Percentiles rank a stretch among this genome's conserved stretches.
Conservation (phyloP, 2,329 filamentous ascomycete species). For the Aspergillus sp. region DNA sequence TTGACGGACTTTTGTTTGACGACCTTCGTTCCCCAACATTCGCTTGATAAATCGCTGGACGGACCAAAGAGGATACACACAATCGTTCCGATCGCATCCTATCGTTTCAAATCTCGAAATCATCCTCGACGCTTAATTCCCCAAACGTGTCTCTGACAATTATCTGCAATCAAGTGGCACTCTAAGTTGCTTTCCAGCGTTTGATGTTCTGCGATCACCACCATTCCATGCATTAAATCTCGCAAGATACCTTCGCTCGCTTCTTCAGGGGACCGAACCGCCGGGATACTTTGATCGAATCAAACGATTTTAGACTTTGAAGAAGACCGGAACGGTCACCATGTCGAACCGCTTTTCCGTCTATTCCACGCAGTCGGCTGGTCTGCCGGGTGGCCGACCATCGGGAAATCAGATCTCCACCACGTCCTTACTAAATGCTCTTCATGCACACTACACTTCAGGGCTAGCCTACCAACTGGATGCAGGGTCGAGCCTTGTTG, state of each 20-base stretch:
- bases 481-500: slow-evolving; percentile 83
- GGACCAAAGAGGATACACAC: background rate
- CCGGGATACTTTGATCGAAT: background rate
- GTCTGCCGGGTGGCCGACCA: slow-evolving; percentile 52
- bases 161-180: slow-evolving; percentile 1
- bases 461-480: slow-evolving; percentile 84
- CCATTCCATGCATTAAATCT: slow-evolving; percentile 8
- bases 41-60: slow-evolving; percentile 9
- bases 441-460: slow-evolving; percentile 85
- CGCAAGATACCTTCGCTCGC: background rate
- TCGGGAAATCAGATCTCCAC: slow-evolving; percentile 79
- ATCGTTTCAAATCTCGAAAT: background rate
- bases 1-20: slow-evolving; percentile 12
- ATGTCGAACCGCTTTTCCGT: slow-evolving; percentile 64
- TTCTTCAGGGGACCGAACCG: slow-evolving; percentile 1
- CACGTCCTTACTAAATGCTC: slow-evolving; percentile 84
- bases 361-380: slow-evolving; percentile 62
- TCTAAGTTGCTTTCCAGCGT: background rate
- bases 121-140: background rate
- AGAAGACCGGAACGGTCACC: slow-evolving; percentile 9
- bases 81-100: background rate
- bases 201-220: slow-evolving; percentile 1
- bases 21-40: slow-evolving; percentile 14
- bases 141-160: background rate
- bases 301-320: background rate